phyloP scores from a whole-genome alignment of 257 asterid genomes.

The Handroanthus guayacan region DNA sequence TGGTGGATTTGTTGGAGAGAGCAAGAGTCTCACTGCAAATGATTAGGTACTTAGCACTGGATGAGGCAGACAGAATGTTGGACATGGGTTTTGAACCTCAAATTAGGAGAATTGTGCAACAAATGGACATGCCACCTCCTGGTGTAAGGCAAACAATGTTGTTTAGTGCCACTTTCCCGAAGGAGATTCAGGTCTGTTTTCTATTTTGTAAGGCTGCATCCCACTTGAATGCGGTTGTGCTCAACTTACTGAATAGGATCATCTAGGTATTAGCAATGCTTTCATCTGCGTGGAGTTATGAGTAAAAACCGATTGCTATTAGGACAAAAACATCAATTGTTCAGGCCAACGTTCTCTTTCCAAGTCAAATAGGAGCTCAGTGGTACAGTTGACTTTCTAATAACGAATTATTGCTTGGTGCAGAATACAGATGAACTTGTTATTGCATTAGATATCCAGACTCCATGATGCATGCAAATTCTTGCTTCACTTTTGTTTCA shows the following conservation, averaged over 20 bases:
- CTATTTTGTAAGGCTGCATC: slow-evolving; percentile 27
- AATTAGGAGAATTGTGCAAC: slow-evolving; percentile 81
- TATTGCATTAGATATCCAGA: neutral
- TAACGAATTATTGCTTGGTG: neutral
- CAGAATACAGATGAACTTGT: neutral
- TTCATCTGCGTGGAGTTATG: slow-evolving; percentile 11
- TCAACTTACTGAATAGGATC: slow-evolving; percentile 9
- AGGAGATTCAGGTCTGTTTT: slow-evolving; percentile 76
- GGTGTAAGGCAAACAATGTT: slow-evolving; percentile 77
- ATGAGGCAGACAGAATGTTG: slow-evolving; percentile 87
- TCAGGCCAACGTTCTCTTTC: slow-evolving; percentile 1
- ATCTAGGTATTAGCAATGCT: neutral
- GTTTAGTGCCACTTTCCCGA: slow-evolving; percentile 89
- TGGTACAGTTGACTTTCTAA: slow-evolving; percentile 5
- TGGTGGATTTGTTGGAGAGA: slow-evolving; percentile 83
- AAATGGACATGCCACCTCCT: slow-evolving; percentile 88
- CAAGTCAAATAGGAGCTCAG: neutral
- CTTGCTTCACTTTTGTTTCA: neutral
- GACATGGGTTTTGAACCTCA: slow-evolving; percentile 93
- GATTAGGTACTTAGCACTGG: slow-evolving; percentile 72
- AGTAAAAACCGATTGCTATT: slow-evolving; percentile 1
- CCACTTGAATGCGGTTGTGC: slow-evolving; percentile 12
- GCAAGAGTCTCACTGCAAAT: slow-evolving; percentile 76
- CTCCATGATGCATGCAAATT: neutral
- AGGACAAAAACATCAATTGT: neutral